Conservation (phyloP, 352 stramenopile species). For the Globisporangium paroecandrum region DNA sequence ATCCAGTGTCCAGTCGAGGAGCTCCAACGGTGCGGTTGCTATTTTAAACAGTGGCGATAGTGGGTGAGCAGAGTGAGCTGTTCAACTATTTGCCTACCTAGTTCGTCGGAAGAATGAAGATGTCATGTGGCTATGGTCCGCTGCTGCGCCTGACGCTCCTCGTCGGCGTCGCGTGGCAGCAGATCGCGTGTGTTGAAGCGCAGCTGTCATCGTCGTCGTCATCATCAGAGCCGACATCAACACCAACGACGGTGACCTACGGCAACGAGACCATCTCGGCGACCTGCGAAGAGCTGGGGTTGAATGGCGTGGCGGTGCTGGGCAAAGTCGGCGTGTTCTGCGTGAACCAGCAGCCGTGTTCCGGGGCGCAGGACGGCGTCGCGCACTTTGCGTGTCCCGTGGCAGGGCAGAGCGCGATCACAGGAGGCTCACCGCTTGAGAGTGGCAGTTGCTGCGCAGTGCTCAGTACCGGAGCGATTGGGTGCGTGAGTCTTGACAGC, state of each 20-base stretch:
- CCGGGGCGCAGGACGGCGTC: slow-evolving; percentile 16
- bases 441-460: slow-evolving; percentile 46
- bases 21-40: background rate
- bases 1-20: background rate
- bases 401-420: slow-evolving; percentile 20
- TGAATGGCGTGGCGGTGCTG: slow-evolving; percentile 29
- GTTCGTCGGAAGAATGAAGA: background rate
- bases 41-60: slow-evolving; percentile 1
- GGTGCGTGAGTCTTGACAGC: slow-evolving; percentile 28
- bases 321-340: slow-evolving; percentile 39
- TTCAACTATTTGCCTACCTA: background rate
- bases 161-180: background rate
- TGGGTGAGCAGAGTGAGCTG: background rate
- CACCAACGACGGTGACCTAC: background rate
- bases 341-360: slow-evolving; percentile 30
- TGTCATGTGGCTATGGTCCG: background rate
- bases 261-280: slow-evolving; percentile 1
- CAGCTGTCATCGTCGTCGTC: background rate
- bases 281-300: slow-evolving; percentile 13
- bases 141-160: slow-evolving; percentile 6
- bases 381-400: slow-evolving; percentile 29
- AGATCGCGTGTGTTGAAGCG: background rate
- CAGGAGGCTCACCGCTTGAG: slow-evolving; percentile 13
- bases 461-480: slow-evolving; percentile 25
- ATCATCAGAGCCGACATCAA: background rate